Evolutionary conservation across 1,139 yeast species (phyloP), one percentile per base, ranked within the genome.

Genomic region (Pichia sp.): DNA sequence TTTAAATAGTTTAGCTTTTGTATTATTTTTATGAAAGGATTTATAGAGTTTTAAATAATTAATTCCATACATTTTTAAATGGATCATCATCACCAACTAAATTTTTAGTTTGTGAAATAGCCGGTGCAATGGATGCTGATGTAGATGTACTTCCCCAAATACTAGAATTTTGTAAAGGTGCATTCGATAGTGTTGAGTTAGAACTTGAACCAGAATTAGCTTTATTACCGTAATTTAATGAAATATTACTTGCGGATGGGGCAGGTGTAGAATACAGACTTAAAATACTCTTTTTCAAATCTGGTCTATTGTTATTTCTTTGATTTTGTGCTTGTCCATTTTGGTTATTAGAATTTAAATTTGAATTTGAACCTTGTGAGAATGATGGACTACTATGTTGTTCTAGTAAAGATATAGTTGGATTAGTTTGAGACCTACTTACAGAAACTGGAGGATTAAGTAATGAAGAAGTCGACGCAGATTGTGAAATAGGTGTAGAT

Each of bases 211-310:
- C 31, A 10, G 31, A 22, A 32, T 32, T 4, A n/a, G 22, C 3
- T 4, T 43, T 31, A 48, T 33, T 7, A 50, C 42, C 38, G 27
- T 46, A 47, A 42, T 20, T 29, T 37, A 43, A 39, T 42, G 47
- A 45, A 30, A 46, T 34, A 46, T 43, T 46, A 36, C 44, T 42
- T 24, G 11, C 37, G 5, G 58, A 50, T 30, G 57, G 54, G 10
- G 66, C 46, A 27, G 92, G 87, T 3, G 86, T 75, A 2, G 97
- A 83, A 62, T 92, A 92, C 48, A 92, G 73, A 23, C 97, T 87
- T 50, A 92, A 68, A 51, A 92, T 92, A 1, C 96, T 86, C 65
- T 87, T 87, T 61, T 92, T 92, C 62, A 92, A 73, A 59, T 90
- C 97, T n/a, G 84, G 82, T 50, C 86, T 68, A 22, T 70, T 22